Evolutionary conservation across 148 eudicot species (phyloP).

Genomic region (Silene latifolia): DNA sequence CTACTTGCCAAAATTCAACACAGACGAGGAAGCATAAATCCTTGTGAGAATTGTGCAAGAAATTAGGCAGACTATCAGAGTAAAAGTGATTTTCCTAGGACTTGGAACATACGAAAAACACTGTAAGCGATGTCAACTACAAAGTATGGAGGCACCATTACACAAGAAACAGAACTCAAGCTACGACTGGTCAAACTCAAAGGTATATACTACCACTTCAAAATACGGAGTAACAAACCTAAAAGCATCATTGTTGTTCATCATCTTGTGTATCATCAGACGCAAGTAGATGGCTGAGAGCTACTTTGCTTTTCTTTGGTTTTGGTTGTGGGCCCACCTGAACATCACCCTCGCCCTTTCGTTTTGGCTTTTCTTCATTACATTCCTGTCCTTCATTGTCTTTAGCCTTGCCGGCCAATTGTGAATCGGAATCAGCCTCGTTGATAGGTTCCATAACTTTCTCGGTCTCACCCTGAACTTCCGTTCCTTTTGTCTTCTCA

Average conservation of each 20-base stretch:
- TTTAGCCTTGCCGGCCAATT: constrained; percentile 22
- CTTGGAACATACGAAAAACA: neutral
- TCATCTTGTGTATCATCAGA: constrained; percentile 77
- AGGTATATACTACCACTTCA: neutral
- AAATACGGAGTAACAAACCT: neutral
- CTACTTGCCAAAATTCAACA: too few species aligned
- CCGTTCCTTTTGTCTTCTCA: constrained; percentile 30
- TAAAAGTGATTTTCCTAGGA: neutral
- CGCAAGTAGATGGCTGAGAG: constrained; percentile 64
- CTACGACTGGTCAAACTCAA: neutral
- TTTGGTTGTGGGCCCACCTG: constrained; percentile 24
- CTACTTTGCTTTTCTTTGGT: constrained; percentile 67
- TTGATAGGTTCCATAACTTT: constrained; percentile 32
- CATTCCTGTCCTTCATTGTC: constrained; percentile 25
- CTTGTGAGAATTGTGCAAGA: constrained; percentile 2
- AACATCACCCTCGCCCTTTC: constrained; percentile 43
- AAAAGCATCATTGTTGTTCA: constrained; percentile 27
- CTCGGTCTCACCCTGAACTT: constrained; percentile 28
- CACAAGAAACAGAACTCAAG: neutral
- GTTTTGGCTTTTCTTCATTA: constrained; percentile 42
- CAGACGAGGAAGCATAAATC: too few species aligned
- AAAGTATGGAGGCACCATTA: neutral
- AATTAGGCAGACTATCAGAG: neutral
- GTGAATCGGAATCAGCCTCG: constrained; percentile 21
- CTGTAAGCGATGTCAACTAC: neutral